Evolutionary conservation across 2,329 filamentous ascomycete species (phyloP).

Genomic region (Fonsecaea multimorphosa): DNA sequence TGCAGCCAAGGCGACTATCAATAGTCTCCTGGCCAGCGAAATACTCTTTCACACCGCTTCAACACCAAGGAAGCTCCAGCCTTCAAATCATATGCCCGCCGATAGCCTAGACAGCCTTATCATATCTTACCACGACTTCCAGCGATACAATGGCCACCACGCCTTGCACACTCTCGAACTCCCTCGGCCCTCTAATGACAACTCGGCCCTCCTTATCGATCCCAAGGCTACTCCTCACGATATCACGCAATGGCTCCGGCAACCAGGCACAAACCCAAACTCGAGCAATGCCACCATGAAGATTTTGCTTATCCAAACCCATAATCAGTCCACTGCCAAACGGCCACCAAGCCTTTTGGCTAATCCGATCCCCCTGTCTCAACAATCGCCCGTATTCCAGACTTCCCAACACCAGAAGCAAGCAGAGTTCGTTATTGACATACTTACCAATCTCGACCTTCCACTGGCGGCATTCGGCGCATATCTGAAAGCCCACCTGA

Average conservation of each 20-base stretch:
- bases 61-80: neutral
- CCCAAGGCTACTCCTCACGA: slow-evolving; percentile 5
- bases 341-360: slow-evolving; percentile 12
- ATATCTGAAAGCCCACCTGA: slow-evolving; percentile 33
- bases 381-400: slow-evolving; percentile 6
- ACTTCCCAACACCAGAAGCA: slow-evolving; percentile 25
- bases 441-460: slow-evolving; percentile 24
- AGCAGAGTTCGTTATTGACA: slow-evolving; percentile 27
- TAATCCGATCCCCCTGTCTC: slow-evolving; percentile 3
- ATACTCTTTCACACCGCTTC: neutral
- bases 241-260: slow-evolving; percentile 3
- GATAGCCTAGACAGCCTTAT: slow-evolving; percentile 33
- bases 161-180: slow-evolving; percentile 28
- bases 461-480: slow-evolving; percentile 34
- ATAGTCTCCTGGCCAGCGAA: neutral
- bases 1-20: neutral
- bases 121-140: slow-evolving; percentile 27
- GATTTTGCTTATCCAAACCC: slow-evolving; percentile 34
- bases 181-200: slow-evolving; percentile 13
- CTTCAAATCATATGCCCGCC: slow-evolving; percentile 10
- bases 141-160: slow-evolving; percentile 33
- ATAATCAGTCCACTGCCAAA: slow-evolving; percentile 31
- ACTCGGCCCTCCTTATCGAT: slow-evolving; percentile 6
- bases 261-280: neutral
- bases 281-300: slow-evolving; percentile 25